phyloP scores from a whole-genome alignment of 139 green algal species.

The Volvox africanus region DNA sequence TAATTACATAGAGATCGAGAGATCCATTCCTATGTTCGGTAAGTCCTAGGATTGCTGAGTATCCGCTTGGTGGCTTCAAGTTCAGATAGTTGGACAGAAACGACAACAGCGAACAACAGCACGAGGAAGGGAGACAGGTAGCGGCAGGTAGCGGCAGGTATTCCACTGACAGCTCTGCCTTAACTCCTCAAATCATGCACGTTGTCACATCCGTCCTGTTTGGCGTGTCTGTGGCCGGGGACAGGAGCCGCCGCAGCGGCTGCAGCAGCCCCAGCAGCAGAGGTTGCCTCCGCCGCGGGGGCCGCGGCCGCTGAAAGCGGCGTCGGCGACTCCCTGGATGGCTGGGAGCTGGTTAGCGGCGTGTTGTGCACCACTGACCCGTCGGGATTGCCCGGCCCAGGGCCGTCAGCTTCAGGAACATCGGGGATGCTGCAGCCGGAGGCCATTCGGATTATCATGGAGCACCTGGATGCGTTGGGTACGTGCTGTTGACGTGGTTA shows the following conservation, averaged over 20 bases:
- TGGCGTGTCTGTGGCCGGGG: neutral
- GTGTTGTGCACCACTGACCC: neutral
- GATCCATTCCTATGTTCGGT: too few species aligned
- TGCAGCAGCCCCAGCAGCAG: neutral
- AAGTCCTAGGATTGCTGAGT: too few species aligned
- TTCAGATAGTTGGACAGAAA: too few species aligned
- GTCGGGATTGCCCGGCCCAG: neutral
- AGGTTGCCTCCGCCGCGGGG: neutral
- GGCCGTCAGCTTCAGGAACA: neutral
- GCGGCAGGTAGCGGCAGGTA: too few species aligned
- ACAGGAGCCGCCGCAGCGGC: neutral
- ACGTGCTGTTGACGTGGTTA: neutral
- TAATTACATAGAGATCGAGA: too few species aligned
- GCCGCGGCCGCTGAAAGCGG: neutral
- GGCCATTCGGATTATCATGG: constrained; percentile 37
- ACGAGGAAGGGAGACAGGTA: too few species aligned
- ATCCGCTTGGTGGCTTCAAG: too few species aligned
- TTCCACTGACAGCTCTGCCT: too few species aligned
- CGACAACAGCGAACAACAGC: too few species aligned
- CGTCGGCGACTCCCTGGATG: neutral
- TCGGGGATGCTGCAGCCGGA: neutral
- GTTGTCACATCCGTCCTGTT: too few species aligned
- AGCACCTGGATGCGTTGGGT: constrained; percentile 41
- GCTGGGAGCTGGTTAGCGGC: constrained; percentile 30
- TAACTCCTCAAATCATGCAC: too few species aligned